phyloP scores from a whole-genome alignment of 805 yeast genomes.

The Saccharomycopsis lassenensis region DNA sequence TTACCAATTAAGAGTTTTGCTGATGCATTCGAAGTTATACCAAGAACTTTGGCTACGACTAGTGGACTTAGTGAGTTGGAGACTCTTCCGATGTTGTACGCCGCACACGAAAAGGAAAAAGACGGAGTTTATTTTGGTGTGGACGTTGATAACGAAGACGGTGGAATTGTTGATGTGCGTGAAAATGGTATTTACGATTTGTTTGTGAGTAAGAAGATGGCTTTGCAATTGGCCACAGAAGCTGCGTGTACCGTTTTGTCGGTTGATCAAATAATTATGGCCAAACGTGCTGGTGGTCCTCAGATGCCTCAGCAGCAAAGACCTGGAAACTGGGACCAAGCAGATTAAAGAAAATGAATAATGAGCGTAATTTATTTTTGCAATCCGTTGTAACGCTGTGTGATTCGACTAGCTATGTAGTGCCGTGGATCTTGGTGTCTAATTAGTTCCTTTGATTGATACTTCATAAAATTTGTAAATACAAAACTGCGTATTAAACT shows the following conservation, averaged over 20 bases:
- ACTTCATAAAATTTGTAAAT: no score
- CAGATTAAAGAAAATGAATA: slow-evolving; percentile 46
- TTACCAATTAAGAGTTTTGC: slow-evolving; percentile 92
- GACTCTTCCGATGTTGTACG: slow-evolving; percentile 78
- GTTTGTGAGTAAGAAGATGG: slow-evolving; percentile 69
- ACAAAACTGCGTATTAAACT: no score
- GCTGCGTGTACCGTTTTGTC: slow-evolving; percentile 86
- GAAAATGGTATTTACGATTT: slow-evolving; percentile 69
- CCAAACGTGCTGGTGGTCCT: slow-evolving; percentile 98
- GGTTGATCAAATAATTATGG: slow-evolving; percentile 96
- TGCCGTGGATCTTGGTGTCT: no score
- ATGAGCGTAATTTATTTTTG: no score
- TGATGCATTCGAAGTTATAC: slow-evolving; percentile 87
- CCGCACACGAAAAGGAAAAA: slow-evolving; percentile 55
- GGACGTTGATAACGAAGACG: slow-evolving; percentile 54
- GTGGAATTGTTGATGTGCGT: slow-evolving; percentile 60
- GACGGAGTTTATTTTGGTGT: slow-evolving; percentile 41
- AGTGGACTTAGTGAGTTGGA: slow-evolving; percentile 88
- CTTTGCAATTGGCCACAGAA: slow-evolving; percentile 88
- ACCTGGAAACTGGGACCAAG: slow-evolving; percentile 96
- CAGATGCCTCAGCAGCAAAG: slow-evolving; percentile 70
- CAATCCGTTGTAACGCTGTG: no score
- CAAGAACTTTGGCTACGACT: slow-evolving; percentile 87
- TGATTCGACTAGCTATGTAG: no score
- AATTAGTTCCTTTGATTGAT: no score